Percentiles rank a stretch among this genome's conserved stretches.
These are phyloP conservation scores for Pyrenopolyporus hunteri DNA, from an alignment of 495 filamentous ascomycete genomes.

Conservation along the genomic window DNA sequence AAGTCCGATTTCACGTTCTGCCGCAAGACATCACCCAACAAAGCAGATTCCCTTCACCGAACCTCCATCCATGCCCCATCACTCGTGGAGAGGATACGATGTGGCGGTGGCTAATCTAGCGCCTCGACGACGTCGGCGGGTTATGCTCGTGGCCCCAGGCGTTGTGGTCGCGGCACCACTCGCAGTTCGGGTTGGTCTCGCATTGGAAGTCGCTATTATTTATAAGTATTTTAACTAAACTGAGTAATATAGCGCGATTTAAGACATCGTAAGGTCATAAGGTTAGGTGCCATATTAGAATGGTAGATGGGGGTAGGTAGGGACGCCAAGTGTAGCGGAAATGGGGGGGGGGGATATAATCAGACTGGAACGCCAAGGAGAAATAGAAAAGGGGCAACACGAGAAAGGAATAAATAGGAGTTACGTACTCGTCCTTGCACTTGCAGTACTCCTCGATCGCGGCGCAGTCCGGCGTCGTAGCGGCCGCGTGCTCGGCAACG, in stretches of 20 bases:
- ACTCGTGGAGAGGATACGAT: too few relatives aligned
- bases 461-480: conserved; percentile 30
- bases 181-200: conserved; percentile 34
- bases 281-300: too few relatives aligned
- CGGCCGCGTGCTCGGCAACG: neutral
- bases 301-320: too few relatives aligned
- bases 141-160: conserved; percentile 6
- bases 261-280: too few relatives aligned
- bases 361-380: neutral
- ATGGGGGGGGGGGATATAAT: neutral
- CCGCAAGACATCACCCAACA: neutral
- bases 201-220: conserved; percentile 33
- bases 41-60: neutral
- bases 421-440: conserved; percentile 32
- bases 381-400: neutral
- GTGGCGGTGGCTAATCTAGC: neutral
- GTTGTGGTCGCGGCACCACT: conserved; percentile 38
- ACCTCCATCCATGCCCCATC: neutral
- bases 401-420: neutral
- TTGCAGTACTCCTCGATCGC: conserved; percentile 37
- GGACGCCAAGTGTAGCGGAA: too few relatives aligned
- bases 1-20: neutral
- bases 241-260: too few relatives aligned
- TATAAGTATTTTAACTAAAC: neutral
- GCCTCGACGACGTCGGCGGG: neutral